Conservation (phyloP, 805 yeast species). For the Yarrowia hollandica region DNA sequence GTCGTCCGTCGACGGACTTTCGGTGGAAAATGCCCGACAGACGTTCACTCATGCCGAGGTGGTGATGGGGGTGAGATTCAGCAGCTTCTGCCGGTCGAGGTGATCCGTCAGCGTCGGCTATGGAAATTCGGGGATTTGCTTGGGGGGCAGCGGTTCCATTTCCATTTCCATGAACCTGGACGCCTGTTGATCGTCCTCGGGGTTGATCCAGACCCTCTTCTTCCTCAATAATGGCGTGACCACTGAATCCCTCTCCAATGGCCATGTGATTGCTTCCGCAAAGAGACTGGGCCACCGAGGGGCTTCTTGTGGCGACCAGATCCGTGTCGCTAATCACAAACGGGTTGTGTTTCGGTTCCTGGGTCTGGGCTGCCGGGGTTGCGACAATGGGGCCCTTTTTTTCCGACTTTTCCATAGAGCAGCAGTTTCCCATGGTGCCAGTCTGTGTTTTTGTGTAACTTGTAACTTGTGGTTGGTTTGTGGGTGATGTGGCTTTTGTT, state of each 20-base stretch:
- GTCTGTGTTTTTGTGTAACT: too few species aligned
- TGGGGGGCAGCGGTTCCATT: too few species aligned
- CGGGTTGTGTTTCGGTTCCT: slow-evolving; percentile 6
- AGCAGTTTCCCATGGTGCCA: slow-evolving; percentile 17
- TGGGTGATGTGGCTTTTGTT: neutral
- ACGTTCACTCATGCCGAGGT: slow-evolving; percentile 10
- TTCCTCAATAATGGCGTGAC: neutral
- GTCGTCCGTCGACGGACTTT: slow-evolving; percentile 3
- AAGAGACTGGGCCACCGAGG: slow-evolving; percentile 6
- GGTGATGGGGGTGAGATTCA: neutral
- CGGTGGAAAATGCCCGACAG: slow-evolving; percentile 12
- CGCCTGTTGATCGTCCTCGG: neutral
- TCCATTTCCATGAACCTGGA: neutral
- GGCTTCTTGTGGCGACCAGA: slow-evolving; percentile 9
- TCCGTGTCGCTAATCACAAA: slow-evolving; percentile 20
- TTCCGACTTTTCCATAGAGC: slow-evolving; percentile 8
- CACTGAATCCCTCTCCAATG: slow-evolving; percentile 5
- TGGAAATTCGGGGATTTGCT: neutral
- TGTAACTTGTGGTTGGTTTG: neutral
- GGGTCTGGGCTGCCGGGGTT: neutral
- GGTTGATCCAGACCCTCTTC: neutral
- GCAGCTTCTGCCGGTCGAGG: slow-evolving; percentile 4
- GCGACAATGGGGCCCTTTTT: slow-evolving; percentile 22
- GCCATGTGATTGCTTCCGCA: neutral
- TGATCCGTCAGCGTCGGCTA: slow-evolving; percentile 3